Percentiles rank a stretch among this genome's conserved stretches.
Conservation (phyloP, 257 asterid genomes). For the Solanum pennellii region DNA sequence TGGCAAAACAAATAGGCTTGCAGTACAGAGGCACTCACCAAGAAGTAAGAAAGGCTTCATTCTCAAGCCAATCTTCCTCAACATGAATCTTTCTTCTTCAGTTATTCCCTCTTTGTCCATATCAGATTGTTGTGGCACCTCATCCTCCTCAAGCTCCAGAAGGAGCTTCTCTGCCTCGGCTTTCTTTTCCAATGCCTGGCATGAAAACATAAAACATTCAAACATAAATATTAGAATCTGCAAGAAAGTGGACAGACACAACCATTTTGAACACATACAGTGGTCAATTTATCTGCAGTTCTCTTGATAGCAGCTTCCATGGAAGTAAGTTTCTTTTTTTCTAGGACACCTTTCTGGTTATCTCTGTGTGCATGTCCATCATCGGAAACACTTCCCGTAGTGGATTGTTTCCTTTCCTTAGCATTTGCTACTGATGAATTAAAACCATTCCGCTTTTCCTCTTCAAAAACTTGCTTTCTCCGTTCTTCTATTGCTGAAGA, state of each 20-base stretch:
- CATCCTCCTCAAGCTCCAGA: slow-evolving; percentile 48
- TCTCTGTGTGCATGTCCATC: not conserved
- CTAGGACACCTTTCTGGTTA: slow-evolving; percentile 7
- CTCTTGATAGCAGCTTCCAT: slow-evolving; percentile 38
- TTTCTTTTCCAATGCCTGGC: slow-evolving; percentile 75
- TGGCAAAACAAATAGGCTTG: not conserved
- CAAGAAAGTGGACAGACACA: slow-evolving; percentile 2
- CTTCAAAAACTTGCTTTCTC: slow-evolving; percentile 33
- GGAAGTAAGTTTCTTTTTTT: slow-evolving; percentile 26
- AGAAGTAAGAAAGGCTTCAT: slow-evolving; percentile 81
- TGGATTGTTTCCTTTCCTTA: slow-evolving; percentile 10
- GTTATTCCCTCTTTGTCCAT: slow-evolving; percentile 89
- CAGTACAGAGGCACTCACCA: slow-evolving; percentile 41
- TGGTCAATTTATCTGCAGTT: slow-evolving; percentile 44
- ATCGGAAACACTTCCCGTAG: slow-evolving; percentile 15
- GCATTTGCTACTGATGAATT: slow-evolving; percentile 3
- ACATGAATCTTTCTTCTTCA: slow-evolving; percentile 94
- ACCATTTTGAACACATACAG: slow-evolving; percentile 38
- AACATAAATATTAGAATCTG: slow-evolving; percentile 1
- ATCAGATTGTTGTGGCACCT: slow-evolving; percentile 44
- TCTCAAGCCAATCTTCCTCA: slow-evolving; percentile 85
- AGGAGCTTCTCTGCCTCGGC: slow-evolving; percentile 71
- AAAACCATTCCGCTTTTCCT: slow-evolving; percentile 10
- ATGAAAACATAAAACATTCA: slow-evolving; percentile 10
- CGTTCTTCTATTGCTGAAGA: slow-evolving; percentile 83